Evolutionary conservation across 148 eudicot species (phyloP).

Genomic region (Camellia japonica): DNA sequence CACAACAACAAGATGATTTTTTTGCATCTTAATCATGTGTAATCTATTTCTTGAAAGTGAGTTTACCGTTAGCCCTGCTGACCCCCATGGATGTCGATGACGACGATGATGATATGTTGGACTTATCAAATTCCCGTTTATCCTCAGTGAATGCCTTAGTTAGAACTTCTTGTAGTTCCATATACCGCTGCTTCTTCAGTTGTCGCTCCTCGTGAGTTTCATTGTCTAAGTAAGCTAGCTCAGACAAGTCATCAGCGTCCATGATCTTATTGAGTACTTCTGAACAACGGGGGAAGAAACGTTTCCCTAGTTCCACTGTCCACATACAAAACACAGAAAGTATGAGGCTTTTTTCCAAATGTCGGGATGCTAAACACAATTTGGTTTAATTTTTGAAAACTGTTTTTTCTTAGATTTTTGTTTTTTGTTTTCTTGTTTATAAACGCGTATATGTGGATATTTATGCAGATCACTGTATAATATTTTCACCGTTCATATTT

Average conservation of each 20-base stretch:
- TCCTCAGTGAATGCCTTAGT: slow-evolving; percentile 66
- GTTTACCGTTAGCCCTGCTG: slow-evolving; percentile 32
- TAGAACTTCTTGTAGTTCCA: slow-evolving; percentile 64
- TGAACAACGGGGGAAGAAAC: slow-evolving; percentile 90
- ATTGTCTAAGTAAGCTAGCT: slow-evolving; percentile 46
- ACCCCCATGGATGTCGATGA: slow-evolving; percentile 44
- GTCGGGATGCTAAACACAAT: not conserved
- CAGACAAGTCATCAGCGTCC: slow-evolving; percentile 62
- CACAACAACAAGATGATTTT: not conserved
- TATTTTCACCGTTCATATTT: too few species aligned
- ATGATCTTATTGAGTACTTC: slow-evolving; percentile 65
- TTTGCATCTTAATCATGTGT: not conserved
- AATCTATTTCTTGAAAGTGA: slow-evolving; percentile 27
- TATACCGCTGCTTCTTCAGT: slow-evolving; percentile 54
- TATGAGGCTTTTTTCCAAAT: not conserved
- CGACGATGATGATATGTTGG: slow-evolving; percentile 51
- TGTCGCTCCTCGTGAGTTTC: slow-evolving; percentile 56
- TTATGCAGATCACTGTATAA: too few species aligned
- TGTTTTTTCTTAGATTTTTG: too few species aligned
- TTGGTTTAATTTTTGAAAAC: not conserved
- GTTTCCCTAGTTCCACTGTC: slow-evolving; percentile 86
- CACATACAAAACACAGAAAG: slow-evolving; percentile 13
- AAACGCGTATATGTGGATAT: too few species aligned
- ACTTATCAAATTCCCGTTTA: slow-evolving; percentile 47
- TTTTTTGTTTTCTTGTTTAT: too few species aligned